Evolutionary conservation across 257 asterid genomes (phyloP).

Genomic region (Anisodus acutangulus): DNA sequence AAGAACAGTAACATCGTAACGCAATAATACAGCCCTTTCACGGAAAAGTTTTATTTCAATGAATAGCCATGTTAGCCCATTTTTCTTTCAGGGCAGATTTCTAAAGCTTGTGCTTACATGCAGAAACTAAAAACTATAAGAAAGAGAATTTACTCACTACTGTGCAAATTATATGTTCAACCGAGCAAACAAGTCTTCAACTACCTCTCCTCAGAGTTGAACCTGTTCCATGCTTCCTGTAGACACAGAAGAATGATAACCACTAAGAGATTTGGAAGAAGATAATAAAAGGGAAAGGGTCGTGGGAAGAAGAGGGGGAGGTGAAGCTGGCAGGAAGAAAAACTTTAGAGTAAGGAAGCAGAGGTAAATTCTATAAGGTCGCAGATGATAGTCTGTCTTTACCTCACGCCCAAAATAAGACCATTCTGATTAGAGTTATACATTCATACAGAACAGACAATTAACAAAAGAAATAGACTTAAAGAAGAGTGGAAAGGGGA

Average conservation of each 20-base stretch:
- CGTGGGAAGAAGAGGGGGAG: not conserved
- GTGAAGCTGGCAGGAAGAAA: conserved; percentile 9
- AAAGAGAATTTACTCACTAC: conserved; percentile 25
- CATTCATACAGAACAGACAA: not conserved
- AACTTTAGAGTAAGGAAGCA: not conserved
- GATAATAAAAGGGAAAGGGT: not conserved
- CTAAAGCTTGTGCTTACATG: conserved; percentile 6
- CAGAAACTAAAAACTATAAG: not conserved
- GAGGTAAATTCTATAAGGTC: conserved; percentile 4
- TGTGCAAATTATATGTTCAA: conserved; percentile 24
- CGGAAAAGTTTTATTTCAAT: conserved; percentile 13
- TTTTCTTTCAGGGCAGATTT: conserved; percentile 17
- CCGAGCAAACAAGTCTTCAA: conserved; percentile 20
- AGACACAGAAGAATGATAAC: conserved; percentile 30
- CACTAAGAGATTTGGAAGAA: not conserved
- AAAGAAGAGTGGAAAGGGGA: not conserved
- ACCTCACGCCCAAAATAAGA: not conserved
- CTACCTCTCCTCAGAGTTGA: conserved; percentile 89
- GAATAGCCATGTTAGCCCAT: conserved; percentile 21
- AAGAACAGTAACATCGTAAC: not conserved
- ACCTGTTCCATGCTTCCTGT: conserved; percentile 94
- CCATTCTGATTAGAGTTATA: not conserved
- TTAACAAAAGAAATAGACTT: not conserved
- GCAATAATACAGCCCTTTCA: not conserved
- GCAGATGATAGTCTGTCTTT: not conserved